These are phyloP conservation scores for Crithidia sp. DNA, from an alignment of 208 protist genomes.

Conservation along the genomic window DNA sequence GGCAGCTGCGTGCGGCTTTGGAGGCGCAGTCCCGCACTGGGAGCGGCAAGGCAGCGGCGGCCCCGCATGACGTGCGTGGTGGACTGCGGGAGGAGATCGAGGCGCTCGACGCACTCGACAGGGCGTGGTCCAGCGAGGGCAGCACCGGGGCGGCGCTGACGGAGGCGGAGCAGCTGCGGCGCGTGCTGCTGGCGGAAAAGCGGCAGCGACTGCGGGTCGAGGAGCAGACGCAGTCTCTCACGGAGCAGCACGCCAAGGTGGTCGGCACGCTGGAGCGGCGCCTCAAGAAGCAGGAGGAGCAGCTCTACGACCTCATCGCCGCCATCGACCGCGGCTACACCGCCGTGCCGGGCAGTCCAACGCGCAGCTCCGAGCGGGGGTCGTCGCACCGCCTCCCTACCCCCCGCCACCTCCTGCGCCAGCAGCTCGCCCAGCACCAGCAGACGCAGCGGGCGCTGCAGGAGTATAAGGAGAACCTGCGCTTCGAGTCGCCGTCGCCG, in stretches of 20 bases:
- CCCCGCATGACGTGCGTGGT: conserved; percentile 15
- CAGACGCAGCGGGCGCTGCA: conserved; percentile 58
- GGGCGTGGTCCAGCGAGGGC: conserved; percentile 16
- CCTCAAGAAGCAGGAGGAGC: conserved; percentile 77
- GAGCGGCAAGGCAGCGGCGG: neutral
- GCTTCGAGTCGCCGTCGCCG: conserved; percentile 16
- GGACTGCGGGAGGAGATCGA: conserved; percentile 30
- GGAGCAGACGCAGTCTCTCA: conserved; percentile 82
- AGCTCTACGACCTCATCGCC: conserved; percentile 64
- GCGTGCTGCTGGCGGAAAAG: conserved; percentile 70
- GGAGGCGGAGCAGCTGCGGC: conserved; percentile 47
- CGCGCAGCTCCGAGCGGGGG: conserved; percentile 24
- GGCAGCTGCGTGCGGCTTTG: conserved; percentile 68
- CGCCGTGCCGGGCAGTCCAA: conserved; percentile 8
- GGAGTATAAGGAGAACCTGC: conserved; percentile 46
- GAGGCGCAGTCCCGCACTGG: conserved; percentile 62
- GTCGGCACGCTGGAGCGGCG: conserved; percentile 75
- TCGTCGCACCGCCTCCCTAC: conserved; percentile 34
- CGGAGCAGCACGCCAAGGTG: conserved; percentile 81
- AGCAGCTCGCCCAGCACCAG: conserved; percentile 72
- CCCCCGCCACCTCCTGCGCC: conserved; percentile 58
- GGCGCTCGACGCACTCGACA: conserved; percentile 37
- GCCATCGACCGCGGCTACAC: conserved; percentile 48
- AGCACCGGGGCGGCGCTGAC: conserved; percentile 3
- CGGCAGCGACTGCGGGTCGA: conserved; percentile 82